A percentile compares a stretch with the other conserved stretches of the same genome.
These are phyloP conservation scores for Fusarium poae DNA, from an alignment of 2,329 filamentous ascomycete species.

Conservation along the genomic window DNA sequence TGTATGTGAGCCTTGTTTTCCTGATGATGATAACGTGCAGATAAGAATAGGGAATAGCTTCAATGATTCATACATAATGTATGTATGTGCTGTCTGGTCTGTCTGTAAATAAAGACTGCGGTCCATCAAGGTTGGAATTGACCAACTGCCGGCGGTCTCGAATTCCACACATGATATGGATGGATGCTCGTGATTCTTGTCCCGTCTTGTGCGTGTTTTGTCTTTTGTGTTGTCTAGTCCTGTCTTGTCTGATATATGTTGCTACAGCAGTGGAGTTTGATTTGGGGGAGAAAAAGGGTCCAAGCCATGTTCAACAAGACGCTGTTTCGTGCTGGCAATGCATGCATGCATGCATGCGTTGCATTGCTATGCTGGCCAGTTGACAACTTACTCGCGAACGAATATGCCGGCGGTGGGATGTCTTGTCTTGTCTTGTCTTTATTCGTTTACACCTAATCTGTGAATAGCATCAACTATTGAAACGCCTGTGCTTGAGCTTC, in stretches of 20 bases:
- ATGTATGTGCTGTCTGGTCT: slow-evolving; percentile 37
- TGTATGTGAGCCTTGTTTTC: slow-evolving; percentile 18
- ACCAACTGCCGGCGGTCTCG: slow-evolving; percentile 31
- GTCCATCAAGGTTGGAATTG: slow-evolving; percentile 18
- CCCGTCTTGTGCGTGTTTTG: neutral
- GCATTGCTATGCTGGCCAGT: neutral
- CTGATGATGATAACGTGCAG: neutral
- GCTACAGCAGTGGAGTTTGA: slow-evolving; percentile 19
- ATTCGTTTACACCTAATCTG: neutral
- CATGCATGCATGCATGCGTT: slow-evolving; percentile 3
- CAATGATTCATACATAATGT: neutral
- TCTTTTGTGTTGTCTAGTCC: neutral
- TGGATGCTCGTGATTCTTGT: neutral
- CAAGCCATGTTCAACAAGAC: slow-evolving; percentile 20
- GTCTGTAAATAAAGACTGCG: slow-evolving; percentile 2
- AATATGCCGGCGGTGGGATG: slow-evolving; percentile 18
- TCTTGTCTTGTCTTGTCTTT: neutral
- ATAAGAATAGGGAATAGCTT: slow-evolving; percentile 4
- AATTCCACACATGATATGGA: too few relatives aligned
- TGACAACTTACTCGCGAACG: slow-evolving; percentile 7
- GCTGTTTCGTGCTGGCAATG: slow-evolving; percentile 20
- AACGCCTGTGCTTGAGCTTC: slow-evolving; percentile 2
- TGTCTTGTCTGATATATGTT: slow-evolving; percentile 9
- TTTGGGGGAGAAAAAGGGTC: slow-evolving; percentile 1
- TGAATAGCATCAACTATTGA: slow-evolving; percentile 23